These are phyloP conservation scores for Macroventuria anomochaeta DNA, from an alignment of 2,329 filamentous ascomycete genomes.

Conservation along the genomic window DNA sequence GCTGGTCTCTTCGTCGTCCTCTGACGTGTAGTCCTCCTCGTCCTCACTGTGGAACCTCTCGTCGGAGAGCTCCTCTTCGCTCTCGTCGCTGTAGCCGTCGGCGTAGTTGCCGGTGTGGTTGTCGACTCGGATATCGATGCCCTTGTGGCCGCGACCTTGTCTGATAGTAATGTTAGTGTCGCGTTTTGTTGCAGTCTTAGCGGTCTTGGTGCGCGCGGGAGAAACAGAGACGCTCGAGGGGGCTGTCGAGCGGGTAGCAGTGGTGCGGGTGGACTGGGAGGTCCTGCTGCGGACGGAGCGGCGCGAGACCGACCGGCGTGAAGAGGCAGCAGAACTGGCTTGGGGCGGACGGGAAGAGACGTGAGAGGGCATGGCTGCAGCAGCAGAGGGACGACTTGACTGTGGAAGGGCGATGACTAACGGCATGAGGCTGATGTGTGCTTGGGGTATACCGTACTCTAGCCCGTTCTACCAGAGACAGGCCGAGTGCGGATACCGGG, in stretches of 20 bases:
- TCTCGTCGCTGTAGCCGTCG: constrained; percentile 30
- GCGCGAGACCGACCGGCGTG: constrained; percentile 40
- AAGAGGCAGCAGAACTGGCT: constrained; percentile 18
- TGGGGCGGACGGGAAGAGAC: constrained; percentile 4
- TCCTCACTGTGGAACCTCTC: constrained; percentile 1
- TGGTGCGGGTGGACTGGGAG: constrained; percentile 34
- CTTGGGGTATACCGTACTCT: constrained; percentile 42
- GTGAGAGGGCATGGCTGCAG: constrained; percentile 15
- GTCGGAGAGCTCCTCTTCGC: constrained; percentile 37
- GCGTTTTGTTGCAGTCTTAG: constrained; percentile 27
- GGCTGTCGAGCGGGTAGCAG: constrained; percentile 30
- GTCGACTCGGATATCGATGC: constrained; percentile 46
- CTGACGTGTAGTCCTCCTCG: constrained; percentile 40
- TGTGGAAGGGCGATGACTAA: constrained; percentile 51
- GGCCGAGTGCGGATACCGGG: constrained; percentile 42
- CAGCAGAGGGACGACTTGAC: constrained; percentile 10
- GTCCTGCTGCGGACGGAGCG: constrained; percentile 36
- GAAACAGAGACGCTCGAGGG: constrained; percentile 41
- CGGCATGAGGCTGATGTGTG: constrained; percentile 49
- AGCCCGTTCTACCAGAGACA: constrained; percentile 50
- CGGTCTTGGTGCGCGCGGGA: constrained; percentile 28
- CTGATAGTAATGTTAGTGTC: constrained; percentile 49
- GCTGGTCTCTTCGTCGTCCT: constrained; percentile 43
- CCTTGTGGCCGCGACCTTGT: constrained; percentile 42
- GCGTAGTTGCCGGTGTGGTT: constrained; percentile 47